Conservation (phyloP, 139 green algal species). For the Chlamydomonas eustigma region DNA sequence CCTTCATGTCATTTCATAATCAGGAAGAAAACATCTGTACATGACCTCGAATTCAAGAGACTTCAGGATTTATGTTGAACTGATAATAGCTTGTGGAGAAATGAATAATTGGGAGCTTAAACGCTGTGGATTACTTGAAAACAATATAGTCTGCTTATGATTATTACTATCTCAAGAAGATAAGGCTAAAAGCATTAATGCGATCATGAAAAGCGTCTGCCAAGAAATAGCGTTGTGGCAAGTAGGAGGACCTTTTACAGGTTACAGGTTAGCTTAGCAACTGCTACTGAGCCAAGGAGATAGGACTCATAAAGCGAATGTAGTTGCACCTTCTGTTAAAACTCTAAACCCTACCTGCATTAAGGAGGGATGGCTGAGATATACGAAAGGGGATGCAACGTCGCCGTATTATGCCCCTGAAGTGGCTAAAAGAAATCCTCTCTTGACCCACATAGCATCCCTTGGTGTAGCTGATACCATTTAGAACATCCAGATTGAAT, state of each 20-base stretch:
- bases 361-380: too few species aligned
- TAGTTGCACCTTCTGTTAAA: not conserved
- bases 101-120: too few species aligned
- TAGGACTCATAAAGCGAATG: not conserved
- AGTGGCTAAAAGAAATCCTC: slow-evolving; percentile 54
- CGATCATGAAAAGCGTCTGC: not conserved
- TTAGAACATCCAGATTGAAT: slow-evolving; percentile 88
- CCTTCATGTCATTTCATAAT: too few species aligned
- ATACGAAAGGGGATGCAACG: slow-evolving; percentile 62
- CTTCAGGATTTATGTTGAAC: too few species aligned
- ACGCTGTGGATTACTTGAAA: too few species aligned
- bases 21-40: too few species aligned
- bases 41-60: too few species aligned
- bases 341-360: not conserved
- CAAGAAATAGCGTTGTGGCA: not conserved
- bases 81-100: too few species aligned
- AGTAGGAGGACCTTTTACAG: not conserved
- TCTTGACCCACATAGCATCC: slow-evolving; percentile 96
- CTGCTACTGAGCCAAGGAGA: not conserved
- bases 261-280: not conserved
- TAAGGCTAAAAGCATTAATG: not conserved
- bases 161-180: too few species aligned
- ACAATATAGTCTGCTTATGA: too few species aligned
- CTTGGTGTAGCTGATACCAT: slow-evolving; percentile 88
- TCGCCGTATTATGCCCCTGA: slow-evolving; percentile 76